These are phyloP conservation scores for Psilocybe sp. DNA, from an alignment of 768 basidiomycete species.

Conservation along the genomic window DNA sequence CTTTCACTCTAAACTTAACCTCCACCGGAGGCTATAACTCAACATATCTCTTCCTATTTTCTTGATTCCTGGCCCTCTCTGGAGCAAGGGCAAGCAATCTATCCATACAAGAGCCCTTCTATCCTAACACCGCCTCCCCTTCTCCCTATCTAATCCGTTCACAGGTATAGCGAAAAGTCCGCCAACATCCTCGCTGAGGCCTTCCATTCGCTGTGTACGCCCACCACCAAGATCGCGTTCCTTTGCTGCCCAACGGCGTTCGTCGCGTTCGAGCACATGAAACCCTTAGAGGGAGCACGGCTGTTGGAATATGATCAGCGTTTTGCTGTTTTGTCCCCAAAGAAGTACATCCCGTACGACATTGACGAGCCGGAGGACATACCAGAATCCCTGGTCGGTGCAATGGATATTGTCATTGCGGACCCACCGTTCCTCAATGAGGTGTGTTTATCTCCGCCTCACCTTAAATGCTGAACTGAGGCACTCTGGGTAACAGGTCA, in stretches of 20 bases:
- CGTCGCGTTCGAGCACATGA: conserved; percentile 43
- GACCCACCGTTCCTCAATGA: conserved; percentile 49
- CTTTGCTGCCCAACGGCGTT: conserved; percentile 46
- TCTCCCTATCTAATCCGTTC: neutral
- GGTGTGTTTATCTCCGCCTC: conserved; percentile 21
- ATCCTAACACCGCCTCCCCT: conserved; percentile 10
- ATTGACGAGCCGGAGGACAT: conserved; percentile 39
- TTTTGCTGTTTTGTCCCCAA: conserved; percentile 36
- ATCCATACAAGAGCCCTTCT: conserved; percentile 10
- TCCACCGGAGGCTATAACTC: neutral
- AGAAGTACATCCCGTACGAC: conserved; percentile 40
- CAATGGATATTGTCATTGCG: conserved; percentile 36
- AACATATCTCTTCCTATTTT: neutral
- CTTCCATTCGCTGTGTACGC: conserved; percentile 29
- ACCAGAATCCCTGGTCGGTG: conserved; percentile 28
- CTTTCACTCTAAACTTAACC: too few relatives aligned
- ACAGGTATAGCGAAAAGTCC: conserved; percentile 41
- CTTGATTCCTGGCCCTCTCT: neutral
- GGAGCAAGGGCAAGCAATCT: conserved; percentile 12
- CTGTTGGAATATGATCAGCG: conserved; percentile 43
- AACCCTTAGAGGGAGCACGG: conserved; percentile 27
- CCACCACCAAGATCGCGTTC: conserved; percentile 35
- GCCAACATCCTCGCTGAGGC: conserved; percentile 33
- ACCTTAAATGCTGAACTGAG: neutral
- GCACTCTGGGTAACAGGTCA: conserved; percentile 23